These are phyloP conservation scores for Musa acuminata DNA, from an alignment of 176 grass and related monocot species.

Conservation along the genomic window DNA sequence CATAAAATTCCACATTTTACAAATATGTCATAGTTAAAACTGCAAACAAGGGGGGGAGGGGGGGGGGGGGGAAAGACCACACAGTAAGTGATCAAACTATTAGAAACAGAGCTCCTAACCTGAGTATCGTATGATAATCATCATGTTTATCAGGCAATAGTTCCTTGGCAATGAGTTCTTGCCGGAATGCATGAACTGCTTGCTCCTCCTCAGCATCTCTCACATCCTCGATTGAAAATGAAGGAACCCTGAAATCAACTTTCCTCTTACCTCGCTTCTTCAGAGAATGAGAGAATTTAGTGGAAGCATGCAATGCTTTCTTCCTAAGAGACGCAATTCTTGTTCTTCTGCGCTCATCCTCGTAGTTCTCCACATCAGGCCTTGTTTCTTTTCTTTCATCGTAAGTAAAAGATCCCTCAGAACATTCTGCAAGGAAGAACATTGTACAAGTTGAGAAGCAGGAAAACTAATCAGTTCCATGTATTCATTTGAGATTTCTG, in stretches of 20 bases:
- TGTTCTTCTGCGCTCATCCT: constrained; percentile 87
- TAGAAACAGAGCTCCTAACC: constrained; percentile 29
- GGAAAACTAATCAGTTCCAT: background rate
- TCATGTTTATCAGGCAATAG: constrained; percentile 78
- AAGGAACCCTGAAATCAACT: constrained; percentile 80
- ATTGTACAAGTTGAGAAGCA: background rate
- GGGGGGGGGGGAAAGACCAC: no score
- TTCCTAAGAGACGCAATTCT: constrained; percentile 80
- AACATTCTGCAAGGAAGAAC: constrained; percentile 39
- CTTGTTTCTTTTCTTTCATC: constrained; percentile 55
- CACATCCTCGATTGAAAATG: constrained; percentile 90
- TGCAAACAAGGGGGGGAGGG: background rate
- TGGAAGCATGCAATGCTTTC: constrained; percentile 78
- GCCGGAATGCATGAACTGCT: constrained; percentile 63
- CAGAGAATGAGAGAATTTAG: constrained; percentile 70
- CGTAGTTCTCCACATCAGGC: constrained; percentile 62
- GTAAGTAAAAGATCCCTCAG: constrained; percentile 63
- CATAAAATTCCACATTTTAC: background rate
- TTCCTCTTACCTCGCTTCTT: constrained; percentile 83
- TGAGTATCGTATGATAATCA: constrained; percentile 90
- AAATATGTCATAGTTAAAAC: background rate
- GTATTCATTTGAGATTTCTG: background rate
- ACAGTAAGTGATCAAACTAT: background rate
- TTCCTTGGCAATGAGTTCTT: constrained; percentile 46
- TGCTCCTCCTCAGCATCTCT: constrained; percentile 90